Percentiles rank a stretch among this genome's conserved stretches.
Evolutionary conservation across 176 grass and related monocot genomes (phyloP).

Genomic region (Aechmea fasciata): DNA sequence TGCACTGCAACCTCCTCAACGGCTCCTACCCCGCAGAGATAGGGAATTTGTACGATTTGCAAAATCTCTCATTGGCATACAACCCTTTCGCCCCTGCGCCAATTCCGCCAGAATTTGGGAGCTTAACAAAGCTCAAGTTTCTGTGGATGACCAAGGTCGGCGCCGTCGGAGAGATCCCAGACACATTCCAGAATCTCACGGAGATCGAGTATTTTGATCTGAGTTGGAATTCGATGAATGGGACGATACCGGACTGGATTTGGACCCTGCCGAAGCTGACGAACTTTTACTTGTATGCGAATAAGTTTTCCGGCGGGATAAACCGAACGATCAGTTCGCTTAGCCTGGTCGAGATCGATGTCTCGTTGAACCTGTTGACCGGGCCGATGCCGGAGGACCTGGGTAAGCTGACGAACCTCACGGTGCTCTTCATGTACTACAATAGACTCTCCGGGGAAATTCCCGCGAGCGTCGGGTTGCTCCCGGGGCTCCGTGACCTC

Average conservation of each 20-base stretch:
- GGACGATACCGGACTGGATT: conserved; percentile 19
- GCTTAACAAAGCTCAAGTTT: conserved; percentile 19
- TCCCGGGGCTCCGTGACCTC: conserved; percentile 8
- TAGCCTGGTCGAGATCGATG: conserved; percentile 3
- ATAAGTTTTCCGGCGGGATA: conserved; percentile 15
- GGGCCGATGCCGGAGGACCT: conserved; percentile 20
- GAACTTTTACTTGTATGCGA: background rate
- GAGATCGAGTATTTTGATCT: conserved; percentile 20
- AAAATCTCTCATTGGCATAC: conserved; percentile 6
- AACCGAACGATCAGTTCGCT: conserved; percentile 5
- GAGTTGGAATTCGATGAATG: conserved; percentile 19
- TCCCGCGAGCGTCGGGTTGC: conserved; percentile 3
- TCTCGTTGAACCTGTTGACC: conserved; percentile 10
- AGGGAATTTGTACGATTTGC: conserved; percentile 6
- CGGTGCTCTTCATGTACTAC: background rate
- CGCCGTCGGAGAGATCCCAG: conserved; percentile 28
- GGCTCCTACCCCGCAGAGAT: conserved; percentile 8
- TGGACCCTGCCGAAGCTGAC: conserved; percentile 29
- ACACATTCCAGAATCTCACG: conserved; percentile 8
- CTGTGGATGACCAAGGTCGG: conserved; percentile 23
- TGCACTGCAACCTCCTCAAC: conserved; percentile 13
- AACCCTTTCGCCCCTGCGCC: conserved; percentile 22
- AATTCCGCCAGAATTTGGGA: conserved; percentile 27
- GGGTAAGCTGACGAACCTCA: conserved; percentile 12
- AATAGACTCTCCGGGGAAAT: conserved; percentile 19